These are phyloP conservation scores for Chenopodium berlandieri DNA, from an alignment of 148 eudicot species.

Conservation along the genomic window DNA sequence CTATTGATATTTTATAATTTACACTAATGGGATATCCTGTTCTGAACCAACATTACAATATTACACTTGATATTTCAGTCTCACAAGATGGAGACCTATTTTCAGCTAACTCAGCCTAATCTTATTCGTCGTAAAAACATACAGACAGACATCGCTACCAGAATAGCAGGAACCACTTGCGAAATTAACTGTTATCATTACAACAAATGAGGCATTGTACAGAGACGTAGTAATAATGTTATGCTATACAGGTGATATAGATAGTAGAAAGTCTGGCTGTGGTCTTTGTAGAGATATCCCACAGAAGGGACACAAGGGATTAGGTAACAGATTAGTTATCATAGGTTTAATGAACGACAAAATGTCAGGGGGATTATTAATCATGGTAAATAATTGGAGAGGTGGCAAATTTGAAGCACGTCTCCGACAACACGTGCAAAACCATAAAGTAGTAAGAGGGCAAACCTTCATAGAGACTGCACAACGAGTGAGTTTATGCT, in stretches of 20 bases:
- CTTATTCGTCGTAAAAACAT: neutral
- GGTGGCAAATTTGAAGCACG: constrained; percentile 58
- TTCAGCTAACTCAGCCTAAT: neutral
- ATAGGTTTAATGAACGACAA: constrained; percentile 21
- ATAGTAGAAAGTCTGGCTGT: constrained; percentile 72
- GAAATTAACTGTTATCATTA: neutral
- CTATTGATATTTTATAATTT: neutral
- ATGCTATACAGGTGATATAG: constrained; percentile 49
- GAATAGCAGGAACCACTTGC: neutral
- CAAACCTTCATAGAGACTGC: constrained; percentile 70
- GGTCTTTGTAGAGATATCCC: constrained; percentile 76
- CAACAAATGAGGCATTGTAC: neutral
- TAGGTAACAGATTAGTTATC: constrained; percentile 22
- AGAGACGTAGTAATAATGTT: neutral
- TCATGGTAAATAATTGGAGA: constrained; percentile 44
- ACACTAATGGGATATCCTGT: neutral
- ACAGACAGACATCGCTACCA: neutral
- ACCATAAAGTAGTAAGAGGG: constrained; percentile 71
- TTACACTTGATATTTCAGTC: neutral
- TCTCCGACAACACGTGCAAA: constrained; percentile 72
- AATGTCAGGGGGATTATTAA: constrained; percentile 39
- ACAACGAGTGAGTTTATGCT: constrained; percentile 67
- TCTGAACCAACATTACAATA: constrained; percentile 2
- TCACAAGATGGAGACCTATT: neutral
- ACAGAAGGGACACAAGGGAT: constrained; percentile 81